Percentiles rank a stretch among this genome's conserved stretches.
phyloP scores from a whole-genome alignment of 768 basidiomycete species.

The Collybia sordida region DNA sequence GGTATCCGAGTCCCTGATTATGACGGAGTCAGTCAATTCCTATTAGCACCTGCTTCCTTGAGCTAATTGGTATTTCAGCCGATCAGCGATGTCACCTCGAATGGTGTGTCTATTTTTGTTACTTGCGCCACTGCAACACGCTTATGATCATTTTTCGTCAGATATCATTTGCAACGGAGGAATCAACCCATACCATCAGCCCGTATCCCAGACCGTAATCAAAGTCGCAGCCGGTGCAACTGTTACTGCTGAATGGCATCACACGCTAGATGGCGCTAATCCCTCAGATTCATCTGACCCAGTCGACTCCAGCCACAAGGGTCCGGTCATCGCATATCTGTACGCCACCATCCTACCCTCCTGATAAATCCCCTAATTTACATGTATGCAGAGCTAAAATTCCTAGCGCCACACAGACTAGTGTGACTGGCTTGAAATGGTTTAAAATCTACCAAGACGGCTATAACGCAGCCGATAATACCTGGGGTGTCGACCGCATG shows the following conservation, averaged over 20 bases:
- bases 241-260: slow-evolving; percentile 54
- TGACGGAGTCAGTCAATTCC: slow-evolving; percentile 30
- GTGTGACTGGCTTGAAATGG: slow-evolving; percentile 50
- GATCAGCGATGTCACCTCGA: slow-evolving; percentile 55
- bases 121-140: no score
- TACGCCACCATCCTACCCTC: slow-evolving; percentile 18
- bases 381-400: slow-evolving; percentile 39
- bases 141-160: background rate
- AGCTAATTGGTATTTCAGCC: slow-evolving; percentile 31
- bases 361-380: background rate
- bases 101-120: slow-evolving; percentile 21
- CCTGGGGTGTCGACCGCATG: slow-evolving; percentile 48
- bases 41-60: background rate
- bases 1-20: slow-evolving; percentile 45
- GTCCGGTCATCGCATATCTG: slow-evolving; percentile 53
- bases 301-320: slow-evolving; percentile 52
- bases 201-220: slow-evolving; percentile 44
- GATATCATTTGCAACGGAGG: slow-evolving; percentile 59
- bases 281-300: slow-evolving; percentile 43
- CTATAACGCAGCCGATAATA: slow-evolving; percentile 23
- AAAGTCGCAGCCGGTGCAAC: slow-evolving; percentile 50
- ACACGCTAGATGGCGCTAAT: slow-evolving; percentile 42
- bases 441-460: slow-evolving; percentile 56
- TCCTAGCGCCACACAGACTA: slow-evolving; percentile 41
- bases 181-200: slow-evolving; percentile 52